Conservation (phyloP, 805 yeast genomes). For the Starmerella floris region DNA sequence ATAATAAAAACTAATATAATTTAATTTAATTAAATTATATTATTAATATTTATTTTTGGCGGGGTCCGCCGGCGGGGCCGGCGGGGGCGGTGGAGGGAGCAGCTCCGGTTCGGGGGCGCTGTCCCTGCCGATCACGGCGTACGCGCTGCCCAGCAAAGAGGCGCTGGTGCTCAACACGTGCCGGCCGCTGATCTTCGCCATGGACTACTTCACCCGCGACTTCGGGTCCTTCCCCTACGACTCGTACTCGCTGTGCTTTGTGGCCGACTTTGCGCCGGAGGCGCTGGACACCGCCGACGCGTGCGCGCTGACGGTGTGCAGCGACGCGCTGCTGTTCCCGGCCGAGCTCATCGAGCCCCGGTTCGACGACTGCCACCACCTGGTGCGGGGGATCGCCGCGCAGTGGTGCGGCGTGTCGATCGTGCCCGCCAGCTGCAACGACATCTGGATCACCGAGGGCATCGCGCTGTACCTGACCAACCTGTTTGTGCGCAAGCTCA, state of each 20-base stretch:
- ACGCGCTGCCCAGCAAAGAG: conserved; percentile 28
- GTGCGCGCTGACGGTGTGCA: conserved; percentile 57
- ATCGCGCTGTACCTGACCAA: conserved; percentile 71
- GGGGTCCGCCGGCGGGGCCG: too few species aligned
- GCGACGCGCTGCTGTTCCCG: conserved; percentile 54
- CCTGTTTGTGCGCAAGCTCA: conserved; percentile 50
- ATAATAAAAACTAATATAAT: too few species aligned
- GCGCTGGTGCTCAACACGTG: conserved; percentile 49
- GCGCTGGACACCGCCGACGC: conserved; percentile 48
- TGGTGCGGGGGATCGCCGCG: conserved; percentile 59
- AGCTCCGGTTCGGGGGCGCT: conserved; percentile 18
- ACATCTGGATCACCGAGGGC: conserved; percentile 82
- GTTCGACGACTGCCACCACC: conserved; percentile 49
- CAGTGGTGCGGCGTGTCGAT: conserved; percentile 94
- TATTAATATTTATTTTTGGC: too few species aligned
- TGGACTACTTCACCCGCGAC: conserved; percentile 73
- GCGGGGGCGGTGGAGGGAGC: too few species aligned
- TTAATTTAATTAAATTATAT: too few species aligned
- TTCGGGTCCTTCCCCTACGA: conserved; percentile 90
- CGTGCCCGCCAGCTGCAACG: conserved; percentile 63
- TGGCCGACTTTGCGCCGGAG: conserved; percentile 25
- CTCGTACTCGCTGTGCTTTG: conserved; percentile 63
- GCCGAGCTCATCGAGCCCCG: conserved; percentile 67
- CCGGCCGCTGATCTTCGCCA: conserved; percentile 58
- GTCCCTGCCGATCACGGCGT: conserved; percentile 18